These are phyloP conservation scores for Plasmodium knowlesi DNA, from an alignment of 169 alveolate species.

Conservation along the genomic window DNA sequence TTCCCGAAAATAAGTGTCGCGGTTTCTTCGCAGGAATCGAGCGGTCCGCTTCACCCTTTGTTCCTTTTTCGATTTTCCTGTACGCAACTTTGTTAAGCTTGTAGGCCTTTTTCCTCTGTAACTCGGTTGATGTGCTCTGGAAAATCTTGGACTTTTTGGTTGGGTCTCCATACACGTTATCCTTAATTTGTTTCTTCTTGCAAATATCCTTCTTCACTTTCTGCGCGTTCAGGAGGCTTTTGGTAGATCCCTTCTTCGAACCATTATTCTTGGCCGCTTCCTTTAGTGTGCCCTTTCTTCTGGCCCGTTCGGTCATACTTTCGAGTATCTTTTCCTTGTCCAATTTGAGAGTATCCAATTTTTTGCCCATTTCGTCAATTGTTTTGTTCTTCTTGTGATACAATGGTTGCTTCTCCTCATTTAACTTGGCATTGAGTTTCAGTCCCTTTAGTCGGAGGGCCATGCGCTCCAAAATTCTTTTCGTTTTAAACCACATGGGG, in stretches of 20 bases:
- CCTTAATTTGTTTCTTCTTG: slow-evolving; percentile 45
- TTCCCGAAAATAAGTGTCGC: slow-evolving; percentile 97
- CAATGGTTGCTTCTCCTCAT: slow-evolving; percentile 41
- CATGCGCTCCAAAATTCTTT: slow-evolving; percentile 53
- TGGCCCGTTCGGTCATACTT: slow-evolving; percentile 46
- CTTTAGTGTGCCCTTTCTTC: not conserved
- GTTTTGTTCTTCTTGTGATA: slow-evolving; percentile 67
- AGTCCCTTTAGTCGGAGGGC: slow-evolving; percentile 26
- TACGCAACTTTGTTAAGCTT: slow-evolving; percentile 79
- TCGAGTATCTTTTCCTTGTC: slow-evolving; percentile 23
- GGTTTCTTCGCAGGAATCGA: slow-evolving; percentile 91
- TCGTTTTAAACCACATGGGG: slow-evolving; percentile 76
- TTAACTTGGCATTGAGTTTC: slow-evolving; percentile 38
- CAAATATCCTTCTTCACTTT: slow-evolving; percentile 40
- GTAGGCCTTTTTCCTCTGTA: slow-evolving; percentile 77
- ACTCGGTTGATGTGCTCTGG: slow-evolving; percentile 60
- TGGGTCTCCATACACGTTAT: slow-evolving; percentile 32
- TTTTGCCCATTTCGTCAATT: slow-evolving; percentile 48
- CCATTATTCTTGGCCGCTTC: not conserved
- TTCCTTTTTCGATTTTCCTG: slow-evolving; percentile 85
- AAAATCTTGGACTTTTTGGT: slow-evolving; percentile 41
- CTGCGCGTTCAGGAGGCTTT: not conserved
- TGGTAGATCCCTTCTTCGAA: not conserved
- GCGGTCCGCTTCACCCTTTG: slow-evolving; percentile 93
- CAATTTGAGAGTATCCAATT: slow-evolving; percentile 21